Base-by-base conservation (phyloP, 2,329 filamentous ascomycete genomes). In the Drechslerella stenobrocha region DNA sequence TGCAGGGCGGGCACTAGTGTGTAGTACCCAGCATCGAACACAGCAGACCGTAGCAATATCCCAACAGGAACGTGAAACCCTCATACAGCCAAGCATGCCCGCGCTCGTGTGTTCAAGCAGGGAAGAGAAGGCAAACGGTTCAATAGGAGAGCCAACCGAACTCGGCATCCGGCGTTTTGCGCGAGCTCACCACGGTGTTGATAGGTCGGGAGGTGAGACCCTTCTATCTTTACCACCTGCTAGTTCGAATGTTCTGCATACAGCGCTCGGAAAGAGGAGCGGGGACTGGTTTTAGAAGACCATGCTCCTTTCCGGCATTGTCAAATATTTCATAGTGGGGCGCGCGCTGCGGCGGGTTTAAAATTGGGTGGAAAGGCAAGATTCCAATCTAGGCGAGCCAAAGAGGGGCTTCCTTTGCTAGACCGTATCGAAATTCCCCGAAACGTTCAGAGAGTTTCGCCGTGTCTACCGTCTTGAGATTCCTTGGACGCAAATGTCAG, bases 101-200 rank as follows among this genome's bases (percentile, higher is more conserved):
- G n/a, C n/a, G n/a, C n/a, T n/a, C n/a, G n/a, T n/a, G n/a, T n/a
- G n/a, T n/a, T n/a, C n/a, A n/a, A n/a, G n/a, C n/a, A n/a, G n/a
- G n/a, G n/a, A n/a, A n/a, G n/a, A n/a, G n/a, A n/a, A n/a, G n/a
- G n/a, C n/a, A n/a, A n/a, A n/a, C n/a, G n/a, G n/a, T n/a, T n/a
- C n/a, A n/a, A n/a, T n/a, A n/a, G n/a, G n/a, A 37, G 11, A 15
- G 34, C 13, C 3, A 37, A 13, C 34, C 34, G 34, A 37, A 52
- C 30, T 47, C 52, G 59, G 59, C 59, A 52, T 24, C 46, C 44
- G 26, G 30, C 53, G 45, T 45, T 46, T n/a, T n/a, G 51, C 44
- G 37, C 26, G 52, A 52, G 52, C 59, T 57, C 52, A 42, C 35
- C 32, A 30, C 26, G 0, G 37, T 20, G 23, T 23, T 34, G 48